Evolutionary conservation across 805 yeast genomes (phyloP), one percentile per base, ranked within the genome.

Genomic region (Komagataella pseudopastoris): DNA sequence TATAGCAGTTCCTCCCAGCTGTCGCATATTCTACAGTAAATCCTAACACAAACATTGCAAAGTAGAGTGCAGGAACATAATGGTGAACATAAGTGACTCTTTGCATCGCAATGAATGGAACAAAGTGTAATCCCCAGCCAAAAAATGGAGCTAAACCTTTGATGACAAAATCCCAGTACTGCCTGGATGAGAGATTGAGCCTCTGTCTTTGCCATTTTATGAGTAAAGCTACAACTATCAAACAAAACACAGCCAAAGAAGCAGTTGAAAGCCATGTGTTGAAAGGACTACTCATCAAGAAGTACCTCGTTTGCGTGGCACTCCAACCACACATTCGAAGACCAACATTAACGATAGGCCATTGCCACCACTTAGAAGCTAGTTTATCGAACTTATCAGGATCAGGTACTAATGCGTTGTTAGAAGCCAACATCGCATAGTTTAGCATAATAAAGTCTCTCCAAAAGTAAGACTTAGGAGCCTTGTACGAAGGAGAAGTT

Each of bases 21-120:
- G 75, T 63, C 51, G 70, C 60, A 44, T 69, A 66, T 55, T 82
- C 88, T 46, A 80, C 62, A 51, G 74, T 66, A 62, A 78, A 81
- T 4, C 76, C 75, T 49, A 75, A 63, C 45, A 78, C 77, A 51
- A 80, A 65, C 66, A 83, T 69, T 50, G 88, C 88, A 65, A 86
- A 86, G 67, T 86, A 86, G 56, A 86, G 71, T 0, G 93, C 90
- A 49, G 95, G 95, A 61, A 85, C 71, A 65, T 86, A 86, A 69
- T 86, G 95, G 64, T 86, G 95, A 47, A 84, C 88, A 60, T 86
- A 86, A 0, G 91, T 84, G 57, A 86, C 93, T 73, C 95, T 78
- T 14, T 88, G 84, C 95, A 86, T 86, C 50, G 86, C 71, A 36
- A 80, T 76, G 58, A 86, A 86, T 30, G 95, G 91, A 62, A 77